A percentile compares a stretch with the other conserved stretches of the same genome.
Conservation (phyloP, 2,329 filamentous ascomycete genomes). For the Colletotrichum gigasporum region DNA sequence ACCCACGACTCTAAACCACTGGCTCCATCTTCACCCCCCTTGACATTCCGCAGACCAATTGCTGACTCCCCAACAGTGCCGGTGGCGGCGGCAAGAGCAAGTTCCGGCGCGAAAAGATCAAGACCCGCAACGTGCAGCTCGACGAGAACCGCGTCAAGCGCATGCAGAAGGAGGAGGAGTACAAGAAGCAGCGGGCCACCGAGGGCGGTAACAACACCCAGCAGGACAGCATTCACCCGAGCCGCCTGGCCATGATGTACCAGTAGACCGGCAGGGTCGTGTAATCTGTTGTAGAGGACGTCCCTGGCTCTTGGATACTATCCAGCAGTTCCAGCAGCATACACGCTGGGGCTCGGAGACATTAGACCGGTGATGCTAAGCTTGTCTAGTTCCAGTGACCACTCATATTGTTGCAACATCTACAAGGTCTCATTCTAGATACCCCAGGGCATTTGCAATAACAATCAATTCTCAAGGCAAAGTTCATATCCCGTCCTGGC, state of each 20-base stretch:
- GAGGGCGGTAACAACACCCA: conserved; percentile 37
- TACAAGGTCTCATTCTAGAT: conserved; percentile 15
- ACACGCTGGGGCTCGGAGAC: too few relatives aligned
- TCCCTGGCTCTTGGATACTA: neutral
- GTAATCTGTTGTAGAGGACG: neutral
- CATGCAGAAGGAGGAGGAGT: conserved; percentile 53
- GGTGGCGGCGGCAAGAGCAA: conserved; percentile 86
- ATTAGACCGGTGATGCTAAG: too few relatives aligned
- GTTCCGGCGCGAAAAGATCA: conserved; percentile 78
- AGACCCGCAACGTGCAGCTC: conserved; percentile 86
- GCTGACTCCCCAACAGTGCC: conserved; percentile 60
- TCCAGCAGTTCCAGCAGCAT: too few relatives aligned
- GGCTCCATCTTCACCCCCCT: neutral
- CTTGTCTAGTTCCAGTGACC: neutral
- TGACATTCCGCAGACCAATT: neutral
- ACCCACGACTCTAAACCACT: too few relatives aligned
- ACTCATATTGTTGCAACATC: neutral
- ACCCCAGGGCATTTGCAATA: conserved; percentile 18
- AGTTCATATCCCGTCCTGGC: conserved; percentile 17
- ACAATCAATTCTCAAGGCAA: conserved; percentile 30
- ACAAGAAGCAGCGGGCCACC: conserved; percentile 46
- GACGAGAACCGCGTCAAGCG: conserved; percentile 69
- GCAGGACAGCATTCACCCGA: conserved; percentile 59
- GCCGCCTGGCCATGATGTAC: conserved; percentile 50
- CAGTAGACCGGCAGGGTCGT: neutral